A percentile compares a stretch with the other conserved stretches of the same genome.
Conservation (phyloP, 2,329 filamentous ascomycete genomes). For the Botrytis medusae region DNA sequence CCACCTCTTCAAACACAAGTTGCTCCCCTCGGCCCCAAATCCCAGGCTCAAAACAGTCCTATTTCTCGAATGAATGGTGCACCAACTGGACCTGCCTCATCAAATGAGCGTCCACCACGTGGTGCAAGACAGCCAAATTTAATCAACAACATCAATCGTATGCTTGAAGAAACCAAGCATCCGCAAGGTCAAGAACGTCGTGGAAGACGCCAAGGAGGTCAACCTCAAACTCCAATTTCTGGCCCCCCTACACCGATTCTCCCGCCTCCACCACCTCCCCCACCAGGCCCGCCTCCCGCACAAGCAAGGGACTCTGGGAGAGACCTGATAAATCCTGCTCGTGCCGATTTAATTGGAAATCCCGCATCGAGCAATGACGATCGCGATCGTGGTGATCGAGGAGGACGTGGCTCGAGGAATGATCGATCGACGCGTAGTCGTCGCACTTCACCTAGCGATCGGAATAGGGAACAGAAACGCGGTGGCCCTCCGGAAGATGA, state of each 20-base stretch:
- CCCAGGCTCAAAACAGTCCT: constrained; percentile 35
- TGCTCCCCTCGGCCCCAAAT: constrained; percentile 39
- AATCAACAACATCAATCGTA: constrained; percentile 53
- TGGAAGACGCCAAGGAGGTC: constrained; percentile 40
- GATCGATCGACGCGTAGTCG: constrained; percentile 39
- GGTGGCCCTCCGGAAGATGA: constrained; percentile 33
- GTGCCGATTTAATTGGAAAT: constrained; percentile 37
- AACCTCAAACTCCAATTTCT: constrained; percentile 56
- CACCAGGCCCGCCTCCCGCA: constrained; percentile 34
- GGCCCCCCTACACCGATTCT: constrained; percentile 52
- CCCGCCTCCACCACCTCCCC: constrained; percentile 50
- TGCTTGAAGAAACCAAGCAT: constrained; percentile 45
- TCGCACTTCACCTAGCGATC: constrained; percentile 36
- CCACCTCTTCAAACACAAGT: constrained; percentile 34
- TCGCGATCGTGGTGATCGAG: constrained; percentile 32
- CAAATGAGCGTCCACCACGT: constrained; percentile 36
- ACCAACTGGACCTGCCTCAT: constrained; percentile 40
- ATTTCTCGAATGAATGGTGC: constrained; percentile 32
- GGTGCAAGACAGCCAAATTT: constrained; percentile 54
- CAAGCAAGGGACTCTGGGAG: constrained; percentile 28
- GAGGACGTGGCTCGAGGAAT: constrained; percentile 34
- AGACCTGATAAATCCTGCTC: constrained; percentile 35
- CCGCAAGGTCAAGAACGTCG: constrained; percentile 42
- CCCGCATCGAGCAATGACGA: constrained; percentile 24
- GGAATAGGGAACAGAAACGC: constrained; percentile 37